Evolutionary conservation across 371 early-diverging fungal species (phyloP), one percentile per base, ranked within the genome.

Genomic region (Mortierella sp.): DNA sequence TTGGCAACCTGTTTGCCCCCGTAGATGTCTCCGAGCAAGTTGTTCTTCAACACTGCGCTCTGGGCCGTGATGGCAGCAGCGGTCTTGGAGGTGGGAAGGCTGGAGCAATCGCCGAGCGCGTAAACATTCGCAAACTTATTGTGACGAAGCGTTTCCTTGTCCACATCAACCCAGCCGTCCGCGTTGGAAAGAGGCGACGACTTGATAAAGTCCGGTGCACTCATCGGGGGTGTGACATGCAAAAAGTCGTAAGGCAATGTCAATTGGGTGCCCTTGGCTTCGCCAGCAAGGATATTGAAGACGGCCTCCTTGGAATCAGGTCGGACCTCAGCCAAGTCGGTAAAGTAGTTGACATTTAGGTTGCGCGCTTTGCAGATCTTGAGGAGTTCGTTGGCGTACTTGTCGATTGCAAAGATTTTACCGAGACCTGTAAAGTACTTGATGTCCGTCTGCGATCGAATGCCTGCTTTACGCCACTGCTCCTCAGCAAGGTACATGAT

Each of bases 401-500:
- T 91, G 81, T 94, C 94, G 47, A 94, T 85, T 60, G 92, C 91
- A 78, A 95, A 95, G 71, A 95, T 94, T 83, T 94, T 94, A 57
- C 89, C 93, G 48, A 88, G 72, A 24, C 90, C 91, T 7, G 93
- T 87, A 72, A 90, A 88, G 82, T 93, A 95, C 53, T 82, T 83
- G 53, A 95, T 86, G 13, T 84, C 81, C 54, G 91, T 80, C 73
- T 90, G 86, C 61, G 87, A 82, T 52, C 94, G 92, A 14, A 93
- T 78, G 19, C 88, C 90, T 18, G 81, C 81, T 31, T 86, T 78
- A 65, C 93, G 86, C 86, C 93, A 92, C 16, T 83, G 79, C 72
- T 94, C 94, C 71, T 95, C 95, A 21, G 95, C 93, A 61, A 95
- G 84, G 74, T 95, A 95, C 53, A 90, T 90, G 55, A 95, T 94